Conservation (phyloP, 2,329 filamentous ascomycete genomes). For the Harringtonia aguacate region DNA sequence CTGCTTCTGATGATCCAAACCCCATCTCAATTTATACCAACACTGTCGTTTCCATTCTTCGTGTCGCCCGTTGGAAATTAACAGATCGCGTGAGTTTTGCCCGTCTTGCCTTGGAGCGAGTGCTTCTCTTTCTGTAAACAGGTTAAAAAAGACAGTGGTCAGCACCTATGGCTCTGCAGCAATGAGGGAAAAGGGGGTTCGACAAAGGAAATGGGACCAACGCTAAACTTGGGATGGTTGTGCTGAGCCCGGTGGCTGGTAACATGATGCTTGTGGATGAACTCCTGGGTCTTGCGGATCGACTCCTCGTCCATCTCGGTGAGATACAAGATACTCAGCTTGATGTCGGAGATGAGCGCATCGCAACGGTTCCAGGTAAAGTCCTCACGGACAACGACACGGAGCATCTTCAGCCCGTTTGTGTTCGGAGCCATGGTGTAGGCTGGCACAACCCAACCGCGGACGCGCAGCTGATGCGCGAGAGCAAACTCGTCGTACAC, state of each 20-base stretch:
- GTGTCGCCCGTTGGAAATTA: slow-evolving; percentile 26
- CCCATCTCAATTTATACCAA: neutral
- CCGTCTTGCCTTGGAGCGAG: slow-evolving; percentile 78
- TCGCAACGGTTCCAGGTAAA: slow-evolving; percentile 79
- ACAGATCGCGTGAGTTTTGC: slow-evolving; percentile 84
- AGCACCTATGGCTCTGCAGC: neutral
- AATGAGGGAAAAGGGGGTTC: neutral
- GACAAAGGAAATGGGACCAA: slow-evolving; percentile 19
- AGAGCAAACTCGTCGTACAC: slow-evolving; percentile 66
- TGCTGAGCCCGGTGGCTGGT: slow-evolving; percentile 41
- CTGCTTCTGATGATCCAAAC: neutral
- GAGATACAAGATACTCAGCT: slow-evolving; percentile 61
- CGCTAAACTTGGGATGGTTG: slow-evolving; percentile 38
- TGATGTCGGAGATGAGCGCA: slow-evolving; percentile 65
- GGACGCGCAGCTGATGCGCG: slow-evolving; percentile 75
- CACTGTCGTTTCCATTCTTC: neutral
- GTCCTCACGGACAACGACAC: slow-evolving; percentile 86
- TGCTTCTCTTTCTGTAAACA: slow-evolving; percentile 67
- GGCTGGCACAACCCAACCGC: slow-evolving; percentile 88
- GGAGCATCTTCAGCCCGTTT: slow-evolving; percentile 75
- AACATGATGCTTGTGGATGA: slow-evolving; percentile 45
- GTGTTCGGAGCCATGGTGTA: slow-evolving; percentile 96
- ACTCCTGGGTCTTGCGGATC: slow-evolving; percentile 59
- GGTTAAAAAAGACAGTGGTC: neutral
- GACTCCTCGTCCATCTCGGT: slow-evolving; percentile 63